Base-by-base conservation (phyloP, 345 rosid genomes). In the Salix suchowensis region DNA sequence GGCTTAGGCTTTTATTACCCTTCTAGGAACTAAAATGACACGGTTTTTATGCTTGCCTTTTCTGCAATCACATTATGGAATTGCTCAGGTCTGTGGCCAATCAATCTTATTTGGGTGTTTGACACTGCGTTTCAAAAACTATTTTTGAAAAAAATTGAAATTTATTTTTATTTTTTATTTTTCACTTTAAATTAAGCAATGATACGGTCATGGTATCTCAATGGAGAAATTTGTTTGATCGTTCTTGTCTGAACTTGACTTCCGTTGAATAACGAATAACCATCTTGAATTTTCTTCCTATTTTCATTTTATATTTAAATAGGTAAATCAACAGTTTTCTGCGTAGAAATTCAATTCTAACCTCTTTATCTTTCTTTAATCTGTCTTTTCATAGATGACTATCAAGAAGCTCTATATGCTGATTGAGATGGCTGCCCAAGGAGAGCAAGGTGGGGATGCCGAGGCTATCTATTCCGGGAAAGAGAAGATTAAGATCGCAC, bases 391-490 rank as follows among this genome's bases (percentile, higher is more conserved):
- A 24, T 71, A 89, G 91, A 86, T 86, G 81, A 87, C 91, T 23
- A 89, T 94, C 88, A 88, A 94, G 88, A 91, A 94, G 89, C 88
- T 94, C 39, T 96, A 92, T 81, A 90, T 86, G 94, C 76, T 92
- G 84, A 78, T 94, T 30, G 98, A 96, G 79, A 96, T 96, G 99
- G 99, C 98, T 19, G 99, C 93, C 23, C 97, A 94, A 74, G 97
- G 99, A 64, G 93, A 90, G 78, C 80, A 68, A 2, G 98, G 97
- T 62, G 97, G 94, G 58, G 80, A 91, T 7, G 88, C 97, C 0
- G 97, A 92, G 80, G 92, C 94, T 16, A 88, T 91, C 76, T 94
- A 77, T 83, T 82, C 87, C 0, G 97, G 99, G 1, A 79, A 28
- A 79, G 88, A 90, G 70, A 96, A 92, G 89, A 91, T 96, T 32